Base-by-base conservation (phyloP, 2,329 filamentous ascomycete species). In the Cryphonectria parasitica region DNA sequence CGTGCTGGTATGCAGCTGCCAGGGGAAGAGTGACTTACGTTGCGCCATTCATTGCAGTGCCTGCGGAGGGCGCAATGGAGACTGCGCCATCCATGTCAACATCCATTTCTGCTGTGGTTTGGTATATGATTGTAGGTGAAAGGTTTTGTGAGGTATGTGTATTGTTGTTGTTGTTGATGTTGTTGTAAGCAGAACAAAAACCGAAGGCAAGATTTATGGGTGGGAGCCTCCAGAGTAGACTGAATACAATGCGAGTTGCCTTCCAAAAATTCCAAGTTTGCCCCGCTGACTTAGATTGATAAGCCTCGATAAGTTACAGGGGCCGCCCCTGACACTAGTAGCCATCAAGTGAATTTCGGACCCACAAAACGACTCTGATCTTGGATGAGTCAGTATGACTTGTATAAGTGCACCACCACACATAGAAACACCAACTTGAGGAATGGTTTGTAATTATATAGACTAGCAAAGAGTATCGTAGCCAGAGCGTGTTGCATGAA, bases 21-120 rank as follows among this genome's bases (percentile, higher is more conserved):
- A 0, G 25, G 28, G 28, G 61, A 39, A 45, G n/a, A 39, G 41
- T 43, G 61, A 80, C 82, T 77, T 75, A 83, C 82, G 82, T 84
- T 72, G 82, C 82, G 71, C 77, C 75, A 17, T 76, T 79, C 73
- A 79, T 66, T 36, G 70, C 72, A 77, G 75, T 79, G 74, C 71
- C 78, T 77, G 64, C 75, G 66, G 68, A 74, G 72, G 71, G 77
- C 76, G 36, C 78, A 71, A 83, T 79, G 64, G 81, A 75, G 73
- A 84, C 77, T 64, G 81, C 81, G 74, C 83, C 82, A 75, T 84
- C 82, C 68, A 84, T 76, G 75, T 84, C 82, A 54, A 84, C 74
- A 75, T 84, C 82, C 82, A 84, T 84, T 66, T 80, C 82, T 45
- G 65, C 56, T 69, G 62, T 63, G 25, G 17, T 66, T 15, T 10